Percentiles rank a stretch among this genome's conserved stretches.
These are phyloP conservation scores for Sphenostylis stenocarpa DNA, from an alignment of 306 rosid genomes.

Conservation along the genomic window DNA sequence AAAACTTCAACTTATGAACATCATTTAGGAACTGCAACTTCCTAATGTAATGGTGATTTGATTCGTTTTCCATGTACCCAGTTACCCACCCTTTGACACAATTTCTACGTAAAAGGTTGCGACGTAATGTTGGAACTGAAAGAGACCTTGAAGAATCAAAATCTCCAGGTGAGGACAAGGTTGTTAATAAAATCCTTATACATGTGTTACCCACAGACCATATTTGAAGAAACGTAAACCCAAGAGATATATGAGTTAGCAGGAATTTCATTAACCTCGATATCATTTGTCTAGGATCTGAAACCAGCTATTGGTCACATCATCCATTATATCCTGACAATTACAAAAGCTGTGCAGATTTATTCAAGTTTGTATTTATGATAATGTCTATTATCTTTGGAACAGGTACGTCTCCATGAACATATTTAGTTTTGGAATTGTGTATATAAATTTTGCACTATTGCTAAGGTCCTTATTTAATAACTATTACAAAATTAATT, in stretches of 20 bases:
- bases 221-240: neutral
- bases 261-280: neutral
- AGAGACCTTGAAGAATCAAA: neutral
- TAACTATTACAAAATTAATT: too few species aligned
- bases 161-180: slow-evolving; percentile 3
- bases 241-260: neutral
- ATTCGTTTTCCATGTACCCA: neutral
- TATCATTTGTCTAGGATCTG: slow-evolving; percentile 2
- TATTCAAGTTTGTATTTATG: neutral
- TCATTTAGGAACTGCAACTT: neutral
- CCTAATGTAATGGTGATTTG: neutral
- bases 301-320: neutral
- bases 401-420: slow-evolving; percentile 16
- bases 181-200: neutral
- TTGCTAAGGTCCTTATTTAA: too few species aligned
- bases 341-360: neutral
- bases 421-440: neutral
- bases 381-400: slow-evolving; percentile 18
- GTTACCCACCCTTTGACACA: neutral
- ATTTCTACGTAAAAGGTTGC: neutral
- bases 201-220: neutral
- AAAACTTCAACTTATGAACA: neutral
- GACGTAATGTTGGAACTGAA: neutral
- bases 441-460: neutral
- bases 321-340: slow-evolving; percentile 13